Evolutionary conservation across 352 stramenopile genomes (phyloP).

Genomic region (Phytophthora idaei): DNA sequence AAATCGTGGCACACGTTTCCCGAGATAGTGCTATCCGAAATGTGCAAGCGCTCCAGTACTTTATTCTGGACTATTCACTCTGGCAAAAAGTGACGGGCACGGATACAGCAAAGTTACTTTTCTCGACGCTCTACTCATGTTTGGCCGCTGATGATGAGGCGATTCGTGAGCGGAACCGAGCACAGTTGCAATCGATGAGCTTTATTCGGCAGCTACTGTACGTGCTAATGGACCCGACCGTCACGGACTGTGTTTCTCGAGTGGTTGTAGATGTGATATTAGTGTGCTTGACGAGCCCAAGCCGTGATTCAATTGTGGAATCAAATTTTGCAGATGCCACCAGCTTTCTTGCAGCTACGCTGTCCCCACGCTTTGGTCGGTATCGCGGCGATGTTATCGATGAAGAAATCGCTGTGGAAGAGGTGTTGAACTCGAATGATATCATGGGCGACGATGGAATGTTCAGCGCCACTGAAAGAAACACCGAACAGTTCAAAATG

Average conservation of each 20-base stretch:
- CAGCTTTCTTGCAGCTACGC: slow-evolving; percentile 57
- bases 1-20: slow-evolving; percentile 2
- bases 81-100: slow-evolving; percentile 51
- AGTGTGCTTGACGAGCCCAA: slow-evolving; percentile 61
- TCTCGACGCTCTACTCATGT: slow-evolving; percentile 69
- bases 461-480: not conserved
- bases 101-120: slow-evolving; percentile 55
- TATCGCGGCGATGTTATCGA: slow-evolving; percentile 14
- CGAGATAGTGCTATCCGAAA: slow-evolving; percentile 62
- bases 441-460: slow-evolving; percentile 1
- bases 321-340: slow-evolving; percentile 72
- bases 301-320: slow-evolving; percentile 44
- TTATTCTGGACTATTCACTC: slow-evolving; percentile 73
- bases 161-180: slow-evolving; percentile 58
- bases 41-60: slow-evolving; percentile 70
- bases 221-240: slow-evolving; percentile 62
- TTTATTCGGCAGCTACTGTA: slow-evolving; percentile 75
- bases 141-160: slow-evolving; percentile 52
- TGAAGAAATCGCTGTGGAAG: slow-evolving; percentile 13
- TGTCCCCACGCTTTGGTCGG: slow-evolving; percentile 59
- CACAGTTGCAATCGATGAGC: slow-evolving; percentile 65
- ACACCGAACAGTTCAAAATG: slow-evolving; percentile 5
- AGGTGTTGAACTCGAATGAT: slow-evolving; percentile 7
- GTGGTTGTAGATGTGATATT: slow-evolving; percentile 74
- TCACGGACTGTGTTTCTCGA: slow-evolving; percentile 53